A percentile compares a stretch with the other conserved stretches of the same genome.
Evolutionary conservation across 306 rosid genomes (phyloP).

Genomic region (Sindora glabra): DNA sequence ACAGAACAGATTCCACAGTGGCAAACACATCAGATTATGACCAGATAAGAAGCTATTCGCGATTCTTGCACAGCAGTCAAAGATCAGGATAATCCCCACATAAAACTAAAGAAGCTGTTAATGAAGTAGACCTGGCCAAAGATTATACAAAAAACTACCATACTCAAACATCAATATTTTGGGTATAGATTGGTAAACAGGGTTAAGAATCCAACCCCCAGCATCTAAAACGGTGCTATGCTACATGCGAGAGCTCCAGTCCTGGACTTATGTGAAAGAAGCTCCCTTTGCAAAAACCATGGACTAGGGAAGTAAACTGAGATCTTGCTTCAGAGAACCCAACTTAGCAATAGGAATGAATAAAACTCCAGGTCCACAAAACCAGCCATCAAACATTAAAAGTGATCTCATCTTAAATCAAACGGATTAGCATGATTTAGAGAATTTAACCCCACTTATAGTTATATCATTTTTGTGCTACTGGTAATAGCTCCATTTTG

Average conservation of each 20-base stretch:
- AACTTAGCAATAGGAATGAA: constrained; percentile 36
- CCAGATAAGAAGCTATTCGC: constrained; percentile 64
- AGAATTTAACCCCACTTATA: constrained; percentile 42
- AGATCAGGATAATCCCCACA: constrained; percentile 24
- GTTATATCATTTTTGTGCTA: constrained; percentile 38
- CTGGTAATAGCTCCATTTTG: constrained; percentile 37
- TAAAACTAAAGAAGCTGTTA: constrained; percentile 29
- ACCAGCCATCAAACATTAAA: constrained; percentile 29
- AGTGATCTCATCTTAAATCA: constrained; percentile 35
- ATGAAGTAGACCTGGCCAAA: constrained; percentile 26
- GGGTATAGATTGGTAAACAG: constrained; percentile 25
- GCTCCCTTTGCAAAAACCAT: constrained; percentile 42
- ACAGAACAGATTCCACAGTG: constrained; percentile 71
- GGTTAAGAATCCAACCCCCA: constrained; percentile 49
- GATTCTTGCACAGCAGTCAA: constrained; percentile 54
- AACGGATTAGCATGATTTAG: constrained; percentile 29
- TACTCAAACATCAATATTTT: constrained; percentile 31
- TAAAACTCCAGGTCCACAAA: constrained; percentile 27
- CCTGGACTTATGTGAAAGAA: constrained; percentile 28
- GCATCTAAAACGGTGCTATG: constrained; percentile 36
- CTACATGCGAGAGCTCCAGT: constrained; percentile 44
- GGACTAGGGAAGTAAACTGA: constrained; percentile 25
- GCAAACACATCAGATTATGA: constrained; percentile 76
- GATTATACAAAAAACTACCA: constrained; percentile 27
- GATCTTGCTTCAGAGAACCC: constrained; percentile 33